A percentile compares a stretch with the other conserved stretches of the same genome.
Evolutionary conservation across 164 flowering plant genomes (phyloP).

Genomic region (Saururus chinensis): DNA sequence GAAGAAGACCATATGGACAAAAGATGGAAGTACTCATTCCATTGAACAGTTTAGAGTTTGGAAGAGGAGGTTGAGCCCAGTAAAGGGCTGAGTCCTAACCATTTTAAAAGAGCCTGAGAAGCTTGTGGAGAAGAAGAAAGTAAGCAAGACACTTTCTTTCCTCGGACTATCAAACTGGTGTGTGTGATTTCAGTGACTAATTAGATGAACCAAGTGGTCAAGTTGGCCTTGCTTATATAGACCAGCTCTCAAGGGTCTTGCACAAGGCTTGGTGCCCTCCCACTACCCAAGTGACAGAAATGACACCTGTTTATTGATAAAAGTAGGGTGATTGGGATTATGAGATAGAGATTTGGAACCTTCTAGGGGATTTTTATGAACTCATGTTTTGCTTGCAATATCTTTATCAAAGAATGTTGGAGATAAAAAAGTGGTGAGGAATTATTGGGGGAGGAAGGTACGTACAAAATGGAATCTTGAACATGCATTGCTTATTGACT

Average conservation of each 20-base stretch:
- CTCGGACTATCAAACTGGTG: no score
- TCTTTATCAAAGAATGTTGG: conserved; percentile 1
- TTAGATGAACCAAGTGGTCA: background rate
- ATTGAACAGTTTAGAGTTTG: no score
- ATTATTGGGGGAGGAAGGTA: conserved; percentile 16
- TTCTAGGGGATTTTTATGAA: conserved; percentile 11
- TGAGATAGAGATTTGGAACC: conserved; percentile 20
- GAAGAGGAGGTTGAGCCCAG: background rate
- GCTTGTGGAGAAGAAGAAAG: background rate
- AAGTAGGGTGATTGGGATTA: conserved; percentile 25
- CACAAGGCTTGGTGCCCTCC: conserved; percentile 19
- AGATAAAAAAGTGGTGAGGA: conserved; percentile 13
- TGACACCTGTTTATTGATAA: conserved; percentile 14
- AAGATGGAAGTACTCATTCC: no score
- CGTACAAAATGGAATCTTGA: conserved; percentile 22
- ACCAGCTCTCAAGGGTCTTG: conserved; percentile 8
- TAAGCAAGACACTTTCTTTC: background rate
- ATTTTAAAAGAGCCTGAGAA: background rate
- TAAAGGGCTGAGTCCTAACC: background rate
- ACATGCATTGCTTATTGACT: conserved; percentile 20
- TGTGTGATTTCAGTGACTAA: background rate
- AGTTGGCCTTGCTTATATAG: conserved; percentile 27
- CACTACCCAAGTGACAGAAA: conserved; percentile 23
- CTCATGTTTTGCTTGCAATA: background rate
- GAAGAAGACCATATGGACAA: background rate